Conservation (phyloP, 257 asterid species). For the Paulownia fortunei region DNA sequence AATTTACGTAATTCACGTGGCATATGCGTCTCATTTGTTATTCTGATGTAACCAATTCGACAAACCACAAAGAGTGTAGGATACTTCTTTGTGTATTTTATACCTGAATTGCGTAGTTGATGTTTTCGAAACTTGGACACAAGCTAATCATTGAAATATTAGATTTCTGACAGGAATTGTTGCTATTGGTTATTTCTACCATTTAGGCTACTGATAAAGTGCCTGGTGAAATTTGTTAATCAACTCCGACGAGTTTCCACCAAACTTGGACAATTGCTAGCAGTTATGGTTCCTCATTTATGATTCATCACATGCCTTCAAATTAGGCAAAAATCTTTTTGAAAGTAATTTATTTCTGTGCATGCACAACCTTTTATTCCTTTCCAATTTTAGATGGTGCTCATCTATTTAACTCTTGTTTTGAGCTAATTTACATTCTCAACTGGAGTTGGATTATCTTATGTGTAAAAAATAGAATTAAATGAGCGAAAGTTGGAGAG, state of each 20-base stretch:
- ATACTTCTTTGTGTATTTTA: background rate
- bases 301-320: background rate
- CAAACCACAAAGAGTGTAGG: background rate
- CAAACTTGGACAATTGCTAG: background rate
- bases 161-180: background rate
- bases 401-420: background rate
- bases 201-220: slow-evolving; percentile 22
- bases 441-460: background rate
- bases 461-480: background rate
- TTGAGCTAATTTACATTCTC: slow-evolving; percentile 14
- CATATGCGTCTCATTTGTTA: background rate
- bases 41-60: slow-evolving; percentile 13
- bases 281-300: background rate
- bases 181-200: background rate
- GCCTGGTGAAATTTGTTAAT: background rate
- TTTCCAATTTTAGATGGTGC: background rate
- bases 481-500: slow-evolving; percentile 4
- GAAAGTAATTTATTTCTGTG: background rate
- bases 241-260: background rate
- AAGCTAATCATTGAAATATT: background rate
- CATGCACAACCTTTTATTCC: background rate
- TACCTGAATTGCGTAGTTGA: background rate
- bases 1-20: background rate
- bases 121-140: background rate
- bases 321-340: slow-evolving; percentile 15